A percentile compares a stretch with the other conserved stretches of the same genome.
Conservation (phyloP, 73 alveolate species). For the Symbiodinium pilosum region DNA sequence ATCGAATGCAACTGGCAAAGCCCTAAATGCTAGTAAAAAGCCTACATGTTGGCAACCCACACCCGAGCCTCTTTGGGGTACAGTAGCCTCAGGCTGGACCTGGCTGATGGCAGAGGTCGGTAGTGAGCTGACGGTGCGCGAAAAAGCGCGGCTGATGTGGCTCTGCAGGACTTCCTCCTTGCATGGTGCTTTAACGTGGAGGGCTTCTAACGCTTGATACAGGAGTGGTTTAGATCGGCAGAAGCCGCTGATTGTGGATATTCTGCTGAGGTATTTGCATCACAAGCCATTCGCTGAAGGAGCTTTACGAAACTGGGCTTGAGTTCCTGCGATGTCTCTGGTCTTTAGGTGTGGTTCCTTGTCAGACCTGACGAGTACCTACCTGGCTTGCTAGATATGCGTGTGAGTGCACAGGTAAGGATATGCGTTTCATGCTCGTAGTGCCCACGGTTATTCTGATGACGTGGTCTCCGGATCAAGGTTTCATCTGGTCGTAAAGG, state of each 20-base stretch:
- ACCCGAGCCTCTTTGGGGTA: too few relatives aligned
- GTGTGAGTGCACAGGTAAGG: not conserved
- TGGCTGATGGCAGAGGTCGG: not conserved
- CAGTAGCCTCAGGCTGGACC: slow-evolving; percentile 7
- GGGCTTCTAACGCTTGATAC: not conserved
- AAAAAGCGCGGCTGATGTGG: not conserved
- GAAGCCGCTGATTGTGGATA: too few relatives aligned
- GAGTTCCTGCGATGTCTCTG: too few relatives aligned
- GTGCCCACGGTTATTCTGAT: not conserved
- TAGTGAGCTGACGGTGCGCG: not conserved
- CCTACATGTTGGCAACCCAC: too few relatives aligned
- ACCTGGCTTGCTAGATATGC: too few relatives aligned
- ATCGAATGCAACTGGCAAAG: too few relatives aligned
- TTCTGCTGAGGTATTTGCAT: not conserved
- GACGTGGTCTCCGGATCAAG: not conserved
- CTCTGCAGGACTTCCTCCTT: not conserved
- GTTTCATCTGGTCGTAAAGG: not conserved
- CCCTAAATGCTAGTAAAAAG: too few relatives aligned
- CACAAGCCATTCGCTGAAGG: slow-evolving; percentile 4
- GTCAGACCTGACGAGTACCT: too few relatives aligned
- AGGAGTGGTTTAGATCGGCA: too few relatives aligned
- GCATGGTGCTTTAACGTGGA: too few relatives aligned
- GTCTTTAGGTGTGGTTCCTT: too few relatives aligned
- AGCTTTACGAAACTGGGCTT: not conserved
- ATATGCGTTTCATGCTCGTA: not conserved